Evolutionary conservation across 2,329 filamentous ascomycete species (phyloP).

Genomic region (Bertia moriformis): DNA sequence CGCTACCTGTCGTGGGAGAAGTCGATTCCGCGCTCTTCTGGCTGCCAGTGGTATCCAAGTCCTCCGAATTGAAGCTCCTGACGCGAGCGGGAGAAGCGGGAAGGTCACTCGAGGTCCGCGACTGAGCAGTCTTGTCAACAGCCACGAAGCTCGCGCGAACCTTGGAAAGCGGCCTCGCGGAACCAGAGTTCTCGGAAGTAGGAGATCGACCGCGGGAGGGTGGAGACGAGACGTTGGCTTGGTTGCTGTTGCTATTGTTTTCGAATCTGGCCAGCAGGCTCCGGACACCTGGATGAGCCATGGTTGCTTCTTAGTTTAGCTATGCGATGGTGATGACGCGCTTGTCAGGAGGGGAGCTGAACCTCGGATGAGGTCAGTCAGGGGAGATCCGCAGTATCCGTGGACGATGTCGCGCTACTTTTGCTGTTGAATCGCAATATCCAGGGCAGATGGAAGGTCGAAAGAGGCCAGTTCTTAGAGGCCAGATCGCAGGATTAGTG

Average conservation of each 20-base stretch:
- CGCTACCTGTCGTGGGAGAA: neutral
- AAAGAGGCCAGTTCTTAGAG: too few relatives aligned
- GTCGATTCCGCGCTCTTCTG: conserved; percentile 1
- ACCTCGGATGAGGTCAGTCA: too few relatives aligned
- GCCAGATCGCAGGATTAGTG: too few relatives aligned
- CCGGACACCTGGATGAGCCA: neutral
- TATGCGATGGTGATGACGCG: too few relatives aligned
- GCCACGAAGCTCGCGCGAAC: neutral
- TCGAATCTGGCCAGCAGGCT: neutral
- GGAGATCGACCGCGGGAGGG: neutral
- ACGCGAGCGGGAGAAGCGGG: neutral
- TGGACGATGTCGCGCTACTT: too few relatives aligned
- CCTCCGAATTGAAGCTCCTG: conserved; percentile 9
- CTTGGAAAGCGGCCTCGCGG: neutral
- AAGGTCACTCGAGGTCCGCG: neutral
- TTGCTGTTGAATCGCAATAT: too few relatives aligned
- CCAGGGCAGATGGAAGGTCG: too few relatives aligned
- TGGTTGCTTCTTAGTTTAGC: too few relatives aligned
- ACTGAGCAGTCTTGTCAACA: neutral
- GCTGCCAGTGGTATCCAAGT: conserved; percentile 11
- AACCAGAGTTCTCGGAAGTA: neutral
- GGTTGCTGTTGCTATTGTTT: neutral
- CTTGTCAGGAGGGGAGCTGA: too few relatives aligned
- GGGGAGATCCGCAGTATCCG: too few relatives aligned
- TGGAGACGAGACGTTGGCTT: neutral